Base-by-base conservation (phyloP, 352 stramenopile genomes). In the Chrysophaeum taylorii region DNA sequence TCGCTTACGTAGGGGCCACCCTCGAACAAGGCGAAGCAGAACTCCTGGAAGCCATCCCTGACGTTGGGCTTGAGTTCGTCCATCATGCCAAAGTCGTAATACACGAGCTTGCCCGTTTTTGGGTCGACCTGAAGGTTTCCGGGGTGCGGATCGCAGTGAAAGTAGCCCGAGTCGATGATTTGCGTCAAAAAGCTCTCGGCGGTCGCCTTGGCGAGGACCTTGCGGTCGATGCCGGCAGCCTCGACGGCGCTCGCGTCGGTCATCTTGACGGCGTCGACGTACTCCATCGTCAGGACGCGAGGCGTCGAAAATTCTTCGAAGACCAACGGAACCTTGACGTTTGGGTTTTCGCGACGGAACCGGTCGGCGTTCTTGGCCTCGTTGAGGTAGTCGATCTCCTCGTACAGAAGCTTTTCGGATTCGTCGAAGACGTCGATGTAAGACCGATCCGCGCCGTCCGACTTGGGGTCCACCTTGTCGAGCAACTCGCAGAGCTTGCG, bases 261-360 rank as follows among this genome's bases (percentile, higher is more conserved):
- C 73, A 98, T 89, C 80, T 98, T 98, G 39, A 96, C 93, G 16
- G 83, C 90, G 48, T 88, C 79, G 12, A 97, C 89, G 76, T 94
- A 98, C 80, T 98, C 93, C 94, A 98, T 98, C 16, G 88, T 93
- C 60, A 98, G 81, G 41, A 98, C 84, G 9, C 84, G 78, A 45
- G 85, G 84, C 33, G 90, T 92, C 69, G 90, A 95, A 27, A 96
- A 73, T 23, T 89, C 83, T 67, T 80, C 77, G 67, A 84, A 86
- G 16, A 89, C 80, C 45, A 77, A 62, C 35, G 87, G 82, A 21
- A 91, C 84, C 0, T 82, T 74, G 73, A 86, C 77, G 69, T 85
- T 75, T 54, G 70, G 72, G 72, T 91, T 91, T 68, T 91, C 84
- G 35, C 74, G 72, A 36, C 75, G 75, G 75, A 91, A 91, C 43